These are phyloP conservation scores for Planoprotostelium fungivorum DNA, from an alignment of 78 protist species.

Conservation along the genomic window DNA sequence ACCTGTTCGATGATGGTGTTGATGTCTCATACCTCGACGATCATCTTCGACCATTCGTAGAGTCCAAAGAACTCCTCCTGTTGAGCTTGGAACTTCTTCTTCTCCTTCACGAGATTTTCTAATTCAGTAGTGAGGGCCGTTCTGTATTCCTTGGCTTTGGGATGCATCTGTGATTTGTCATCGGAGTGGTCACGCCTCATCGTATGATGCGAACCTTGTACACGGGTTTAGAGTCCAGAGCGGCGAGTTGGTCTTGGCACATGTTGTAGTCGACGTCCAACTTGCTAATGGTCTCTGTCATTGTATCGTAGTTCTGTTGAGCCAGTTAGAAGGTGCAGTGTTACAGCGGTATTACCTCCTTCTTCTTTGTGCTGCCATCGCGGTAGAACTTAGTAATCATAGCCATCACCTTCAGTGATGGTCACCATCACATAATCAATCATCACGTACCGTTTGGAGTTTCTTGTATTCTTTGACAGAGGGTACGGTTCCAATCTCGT, in stretches of 20 bases:
- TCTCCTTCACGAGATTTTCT: constrained; percentile 9
- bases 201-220: constrained; percentile 17
- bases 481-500: constrained; percentile 14
- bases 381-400: constrained; percentile 57
- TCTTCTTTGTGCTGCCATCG: neutral
- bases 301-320: neutral
- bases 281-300: neutral
- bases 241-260: constrained; percentile 41
- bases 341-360: neutral
- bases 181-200: too few species aligned
- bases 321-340: neutral
- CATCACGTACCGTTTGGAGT: constrained; percentile 13
- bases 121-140: constrained; percentile 28
- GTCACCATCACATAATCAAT: too few species aligned
- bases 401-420: constrained; percentile 23
- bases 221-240: constrained; percentile 23
- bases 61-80: constrained; percentile 23
- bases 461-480: constrained; percentile 61
- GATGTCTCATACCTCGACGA: constrained; percentile 39
- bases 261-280: constrained; percentile 12
- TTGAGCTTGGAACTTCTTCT: constrained; percentile 16
- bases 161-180: constrained; percentile 41
- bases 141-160: constrained; percentile 58
- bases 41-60: constrained; percentile 40
- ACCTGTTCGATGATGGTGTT: neutral